Evolutionary conservation across 2,329 filamentous ascomycete genomes (phyloP).

Genomic region (Pseudogymnoascus sp.): DNA sequence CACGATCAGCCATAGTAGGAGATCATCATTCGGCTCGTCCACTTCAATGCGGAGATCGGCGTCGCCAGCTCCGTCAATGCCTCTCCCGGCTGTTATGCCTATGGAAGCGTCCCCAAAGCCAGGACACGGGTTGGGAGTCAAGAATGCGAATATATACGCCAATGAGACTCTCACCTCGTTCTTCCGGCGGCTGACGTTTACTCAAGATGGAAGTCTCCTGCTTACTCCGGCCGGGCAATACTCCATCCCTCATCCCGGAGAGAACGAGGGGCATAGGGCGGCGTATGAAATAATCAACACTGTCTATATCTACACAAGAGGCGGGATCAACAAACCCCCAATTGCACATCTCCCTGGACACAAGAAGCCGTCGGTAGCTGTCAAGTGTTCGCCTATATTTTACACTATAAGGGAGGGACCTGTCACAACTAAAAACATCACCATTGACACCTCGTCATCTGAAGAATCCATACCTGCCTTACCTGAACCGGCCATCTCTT

Average conservation of each 20-base stretch:
- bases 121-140: conserved; percentile 56
- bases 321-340: conserved; percentile 92
- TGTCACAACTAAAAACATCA: conserved; percentile 77
- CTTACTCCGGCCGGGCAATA: conserved; percentile 95
- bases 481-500: conserved; percentile 66
- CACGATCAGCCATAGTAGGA: conserved; percentile 80
- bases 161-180: conserved; percentile 97
- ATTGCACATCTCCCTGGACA: conserved; percentile 92
- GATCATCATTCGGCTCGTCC: conserved; percentile 84
- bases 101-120: conserved; percentile 81
- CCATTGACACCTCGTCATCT: conserved; percentile 83
- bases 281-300: conserved; percentile 90
- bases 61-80: conserved; percentile 89
- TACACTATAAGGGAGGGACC: conserved; percentile 70
- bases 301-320: conserved; percentile 95
- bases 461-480: conserved; percentile 79
- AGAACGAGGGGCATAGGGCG: conserved; percentile 63
- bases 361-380: conserved; percentile 95
- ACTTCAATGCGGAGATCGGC: conserved; percentile 73
- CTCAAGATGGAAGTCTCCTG: conserved; percentile 87
- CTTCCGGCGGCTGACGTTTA: conserved; percentile 88
- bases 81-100: conserved; percentile 90
- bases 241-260: conserved; percentile 63
- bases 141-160: conserved; percentile 85
- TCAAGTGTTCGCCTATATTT: conserved; percentile 85